Evolutionary conservation across 768 basidiomycete genomes (phyloP).

Genomic region (Hortiboletus campestris): DNA sequence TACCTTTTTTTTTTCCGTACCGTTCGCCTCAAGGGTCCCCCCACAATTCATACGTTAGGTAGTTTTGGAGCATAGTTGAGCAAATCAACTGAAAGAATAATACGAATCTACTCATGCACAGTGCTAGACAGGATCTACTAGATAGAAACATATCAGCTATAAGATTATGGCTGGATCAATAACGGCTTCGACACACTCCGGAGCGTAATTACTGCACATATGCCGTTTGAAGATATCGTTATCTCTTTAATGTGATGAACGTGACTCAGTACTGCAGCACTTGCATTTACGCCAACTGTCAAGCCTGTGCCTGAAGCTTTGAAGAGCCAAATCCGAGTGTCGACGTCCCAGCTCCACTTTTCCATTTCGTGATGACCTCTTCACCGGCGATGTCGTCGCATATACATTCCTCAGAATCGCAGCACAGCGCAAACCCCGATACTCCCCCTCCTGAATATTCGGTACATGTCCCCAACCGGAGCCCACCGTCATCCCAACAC

Average conservation of each 20-base stretch:
- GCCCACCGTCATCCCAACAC: slow-evolving; percentile 17
- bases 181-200: neutral
- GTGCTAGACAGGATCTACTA: neutral
- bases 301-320: neutral
- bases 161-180: neutral
- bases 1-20: neutral
- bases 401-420: slow-evolving; percentile 14
- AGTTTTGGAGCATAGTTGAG: neutral
- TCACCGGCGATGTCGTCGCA: slow-evolving; percentile 13
- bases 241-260: neutral
- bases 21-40: neutral
- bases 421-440: slow-evolving; percentile 25
- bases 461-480: slow-evolving; percentile 13
- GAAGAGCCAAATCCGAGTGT: neutral
- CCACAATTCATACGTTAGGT: neutral
- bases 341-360: neutral
- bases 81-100: neutral
- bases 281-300: neutral
- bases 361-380: neutral
- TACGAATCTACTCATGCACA: neutral
- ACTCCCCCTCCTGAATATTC: slow-evolving; percentile 31
- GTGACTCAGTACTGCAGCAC: neutral
- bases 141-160: neutral
- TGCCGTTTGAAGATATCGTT: neutral
- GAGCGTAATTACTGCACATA: neutral